Percentiles rank a stretch among this genome's conserved stretches.
These are phyloP conservation scores for Kentomonas sorsogonicus DNA, from an alignment of 208 protist species.

Conservation along the genomic window DNA sequence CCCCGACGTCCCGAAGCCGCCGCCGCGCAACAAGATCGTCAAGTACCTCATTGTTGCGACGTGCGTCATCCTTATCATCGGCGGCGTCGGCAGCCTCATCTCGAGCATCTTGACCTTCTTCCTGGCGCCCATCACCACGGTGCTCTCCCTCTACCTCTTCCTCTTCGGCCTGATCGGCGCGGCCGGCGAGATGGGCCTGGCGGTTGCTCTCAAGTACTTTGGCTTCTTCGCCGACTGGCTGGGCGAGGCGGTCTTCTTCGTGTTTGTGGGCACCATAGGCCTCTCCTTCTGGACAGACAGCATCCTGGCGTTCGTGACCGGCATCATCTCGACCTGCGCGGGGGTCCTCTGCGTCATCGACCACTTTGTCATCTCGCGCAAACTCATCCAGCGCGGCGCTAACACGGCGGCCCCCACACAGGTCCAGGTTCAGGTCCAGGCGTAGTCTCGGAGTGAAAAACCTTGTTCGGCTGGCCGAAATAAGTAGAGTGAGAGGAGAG, in stretches of 20 bases:
- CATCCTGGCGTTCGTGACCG: slow-evolving; percentile 18
- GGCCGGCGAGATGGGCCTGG: slow-evolving; percentile 17
- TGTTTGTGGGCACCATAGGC: slow-evolving; percentile 38
- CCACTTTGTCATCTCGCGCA: slow-evolving; percentile 23
- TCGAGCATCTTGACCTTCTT: too few species aligned
- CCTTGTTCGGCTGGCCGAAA: too few species aligned
- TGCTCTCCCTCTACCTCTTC: slow-evolving; percentile 30
- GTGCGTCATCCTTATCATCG: slow-evolving; percentile 18
- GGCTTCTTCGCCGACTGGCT: slow-evolving; percentile 27
- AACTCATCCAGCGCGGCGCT: slow-evolving; percentile 10
- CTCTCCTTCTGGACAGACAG: slow-evolving; percentile 19
- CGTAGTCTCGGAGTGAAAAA: too few species aligned
- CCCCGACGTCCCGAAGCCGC: too few species aligned
- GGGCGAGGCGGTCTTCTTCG: slow-evolving; percentile 30
- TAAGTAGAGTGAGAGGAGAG: too few species aligned
- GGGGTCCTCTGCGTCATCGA: slow-evolving; percentile 25
- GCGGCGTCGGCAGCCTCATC: slow-evolving; percentile 22
- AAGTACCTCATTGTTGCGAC: too few species aligned
- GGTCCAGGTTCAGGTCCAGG: too few species aligned
- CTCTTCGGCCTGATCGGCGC: slow-evolving; percentile 27
- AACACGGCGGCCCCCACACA: too few species aligned
- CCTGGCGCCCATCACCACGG: slow-evolving; percentile 12
- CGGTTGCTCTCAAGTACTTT: slow-evolving; percentile 19
- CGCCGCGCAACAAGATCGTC: too few species aligned
- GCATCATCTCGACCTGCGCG: slow-evolving; percentile 21